Evolutionary conservation across 1,139 yeast genomes (phyloP), one percentile per base, ranked within the genome.

Genomic region (Suhomyces coccinellae): DNA sequence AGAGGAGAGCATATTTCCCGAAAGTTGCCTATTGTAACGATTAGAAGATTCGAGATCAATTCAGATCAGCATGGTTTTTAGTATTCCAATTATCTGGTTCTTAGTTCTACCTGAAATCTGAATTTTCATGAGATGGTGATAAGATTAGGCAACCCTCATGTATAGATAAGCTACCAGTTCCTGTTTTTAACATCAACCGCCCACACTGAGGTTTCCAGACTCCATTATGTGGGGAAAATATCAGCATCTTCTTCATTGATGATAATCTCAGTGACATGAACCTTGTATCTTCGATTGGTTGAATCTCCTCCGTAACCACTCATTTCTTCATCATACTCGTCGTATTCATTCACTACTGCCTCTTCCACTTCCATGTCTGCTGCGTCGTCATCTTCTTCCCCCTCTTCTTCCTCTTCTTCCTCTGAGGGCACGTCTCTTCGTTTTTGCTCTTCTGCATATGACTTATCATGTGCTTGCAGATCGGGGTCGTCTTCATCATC

Each of bases 181-280:
- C 29, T 26, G 5, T 11, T 26, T 5, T 4, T 26, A 4, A 4
- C 20, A 17, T 6, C 20, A 17, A 17, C 6, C 20, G 20, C 24
- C 24, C 24, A 20, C 24, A 6, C 24, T 20, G 24, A 20, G 8
- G 9, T n/a, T 4, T 11, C 5, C n/a, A n/a, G 8, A n/a, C 35
- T 14, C 26, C 13, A 13, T 24, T 34, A 34, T 1, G 30, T 30
- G 15, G 57, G 57, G 33, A 54, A 54, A n/a, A 54, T 54, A 39
- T 54, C 55, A 13, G 46, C 43, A 32, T 54, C 57, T 24, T 59
- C 66, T 27, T 75, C 82, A 49, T 73, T 71, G 16, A 79, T 69
- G 3, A 71, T 59, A 14, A 80, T 76, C 43, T 81, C 84, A 15
- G 82, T 75, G 14, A 80, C 83, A 40, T 73, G 75, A 6, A 79